These are phyloP conservation scores for Periglandula ipomoeae DNA, from an alignment of 2,329 filamentous ascomycete species.

Conservation along the genomic window DNA sequence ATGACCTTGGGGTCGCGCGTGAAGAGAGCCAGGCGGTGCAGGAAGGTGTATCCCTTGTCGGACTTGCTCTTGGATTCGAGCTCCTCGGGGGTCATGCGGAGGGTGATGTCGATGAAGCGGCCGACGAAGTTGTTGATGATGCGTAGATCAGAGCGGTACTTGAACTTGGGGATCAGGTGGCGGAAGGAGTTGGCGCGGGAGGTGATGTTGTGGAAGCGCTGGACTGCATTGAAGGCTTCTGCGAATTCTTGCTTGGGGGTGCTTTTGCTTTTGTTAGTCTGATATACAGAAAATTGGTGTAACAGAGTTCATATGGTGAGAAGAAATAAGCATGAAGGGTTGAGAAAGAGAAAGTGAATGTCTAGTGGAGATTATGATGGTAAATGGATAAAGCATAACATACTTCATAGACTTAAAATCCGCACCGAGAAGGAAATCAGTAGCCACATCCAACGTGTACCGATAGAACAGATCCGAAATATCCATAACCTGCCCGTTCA, in stretches of 20 bases:
- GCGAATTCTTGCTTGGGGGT: constrained; percentile 53
- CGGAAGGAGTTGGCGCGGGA: constrained; percentile 21
- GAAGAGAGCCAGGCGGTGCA: constrained; percentile 72
- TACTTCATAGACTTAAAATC: constrained; percentile 57
- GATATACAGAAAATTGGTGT: constrained; percentile 32
- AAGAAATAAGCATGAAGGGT: too few relatives aligned
- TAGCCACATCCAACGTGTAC: constrained; percentile 77
- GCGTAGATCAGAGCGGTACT: constrained; percentile 55
- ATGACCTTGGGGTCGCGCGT: constrained; percentile 62
- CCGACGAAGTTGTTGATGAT: constrained; percentile 74
- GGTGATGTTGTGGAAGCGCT: constrained; percentile 56
- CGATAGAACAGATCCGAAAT: constrained; percentile 73
- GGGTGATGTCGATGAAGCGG: constrained; percentile 56
- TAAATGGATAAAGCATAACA: constrained; percentile 8
- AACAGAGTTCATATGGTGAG: too few relatives aligned
- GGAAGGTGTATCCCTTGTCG: constrained; percentile 69
- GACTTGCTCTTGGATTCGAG: constrained; percentile 58
- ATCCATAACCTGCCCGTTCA: constrained; percentile 56
- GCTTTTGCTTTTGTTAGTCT: not conserved
- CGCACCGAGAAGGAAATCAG: constrained; percentile 75
- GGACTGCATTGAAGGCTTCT: constrained; percentile 60
- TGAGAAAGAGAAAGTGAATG: too few relatives aligned
- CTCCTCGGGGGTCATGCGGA: constrained; percentile 52
- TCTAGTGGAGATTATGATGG: too few relatives aligned
- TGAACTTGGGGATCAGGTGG: constrained; percentile 49